Evolutionary conservation across 306 rosid genomes (phyloP).

Genomic region (Pyrus bretschneideri): DNA sequence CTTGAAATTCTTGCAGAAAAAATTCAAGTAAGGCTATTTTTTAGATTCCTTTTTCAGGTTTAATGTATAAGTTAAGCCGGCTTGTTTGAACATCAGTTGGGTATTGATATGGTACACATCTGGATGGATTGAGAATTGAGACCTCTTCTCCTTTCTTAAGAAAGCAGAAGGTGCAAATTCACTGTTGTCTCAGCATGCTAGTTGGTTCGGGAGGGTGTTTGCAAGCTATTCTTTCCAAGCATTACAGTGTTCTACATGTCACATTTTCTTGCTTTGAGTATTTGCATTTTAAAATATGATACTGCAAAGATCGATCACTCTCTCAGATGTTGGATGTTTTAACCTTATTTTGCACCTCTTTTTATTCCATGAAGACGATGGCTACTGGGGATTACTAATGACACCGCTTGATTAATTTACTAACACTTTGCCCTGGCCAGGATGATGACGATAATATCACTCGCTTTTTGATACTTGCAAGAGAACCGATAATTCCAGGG

Average conservation of each 20-base stretch:
- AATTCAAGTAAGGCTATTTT: slow-evolving; percentile 51
- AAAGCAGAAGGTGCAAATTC: neutral
- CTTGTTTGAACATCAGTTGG: neutral
- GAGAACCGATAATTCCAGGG: slow-evolving; percentile 83
- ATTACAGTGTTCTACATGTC: neutral
- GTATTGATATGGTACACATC: neutral
- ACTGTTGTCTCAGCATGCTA: neutral
- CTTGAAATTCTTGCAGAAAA: slow-evolving; percentile 61
- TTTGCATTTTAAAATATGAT: neutral
- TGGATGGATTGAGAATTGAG: neutral
- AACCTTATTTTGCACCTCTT: neutral
- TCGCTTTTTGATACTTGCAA: slow-evolving; percentile 76
- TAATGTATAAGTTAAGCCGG: neutral
- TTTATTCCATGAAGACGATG: neutral
- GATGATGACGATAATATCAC: slow-evolving; percentile 66
- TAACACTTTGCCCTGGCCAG: slow-evolving; percentile 32
- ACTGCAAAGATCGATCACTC: neutral
- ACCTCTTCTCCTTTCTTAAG: neutral
- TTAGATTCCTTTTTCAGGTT: neutral
- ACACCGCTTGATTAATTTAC: slow-evolving; percentile 20
- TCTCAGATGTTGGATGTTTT: neutral
- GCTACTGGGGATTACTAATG: slow-evolving; percentile 1
- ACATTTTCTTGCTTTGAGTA: neutral
- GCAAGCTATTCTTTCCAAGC: neutral
- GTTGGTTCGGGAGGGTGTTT: neutral